Conservation (phyloP, 768 basidiomycete genomes). For the Hericium erinaceus region DNA sequence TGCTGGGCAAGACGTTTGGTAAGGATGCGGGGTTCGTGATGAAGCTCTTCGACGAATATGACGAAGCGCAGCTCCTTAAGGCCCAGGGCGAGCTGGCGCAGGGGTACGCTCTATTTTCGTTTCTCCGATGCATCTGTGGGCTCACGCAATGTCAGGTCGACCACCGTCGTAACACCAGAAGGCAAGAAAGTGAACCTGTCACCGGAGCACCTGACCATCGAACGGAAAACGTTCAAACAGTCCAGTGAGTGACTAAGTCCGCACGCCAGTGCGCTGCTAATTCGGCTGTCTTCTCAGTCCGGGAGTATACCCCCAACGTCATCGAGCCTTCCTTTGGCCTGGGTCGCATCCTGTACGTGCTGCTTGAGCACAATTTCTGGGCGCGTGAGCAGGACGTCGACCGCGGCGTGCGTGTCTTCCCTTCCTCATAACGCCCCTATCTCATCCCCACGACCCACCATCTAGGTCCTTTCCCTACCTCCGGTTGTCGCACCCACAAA, state of each 20-base stretch:
- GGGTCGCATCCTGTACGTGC: constrained; percentile 87
- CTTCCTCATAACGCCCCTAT: not conserved
- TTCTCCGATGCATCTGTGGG: constrained; percentile 6
- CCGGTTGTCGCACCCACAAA: constrained; percentile 90
- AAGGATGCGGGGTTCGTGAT: constrained; percentile 64
- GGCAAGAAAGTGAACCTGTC: constrained; percentile 65
- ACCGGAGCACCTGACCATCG: constrained; percentile 65
- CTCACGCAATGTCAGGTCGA: constrained; percentile 29
- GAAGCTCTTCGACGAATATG: constrained; percentile 54
- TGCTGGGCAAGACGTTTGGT: constrained; percentile 82
- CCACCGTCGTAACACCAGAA: constrained; percentile 47
- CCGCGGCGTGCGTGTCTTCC: constrained; percentile 56
- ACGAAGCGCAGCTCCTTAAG: constrained; percentile 52
- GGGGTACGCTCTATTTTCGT: constrained; percentile 41
- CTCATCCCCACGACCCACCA: constrained; percentile 7
- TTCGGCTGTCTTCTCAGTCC: constrained; percentile 40
- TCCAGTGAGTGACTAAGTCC: constrained; percentile 37
- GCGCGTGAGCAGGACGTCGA: constrained; percentile 85
- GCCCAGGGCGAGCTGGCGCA: constrained; percentile 65
- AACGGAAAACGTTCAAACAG: constrained; percentile 81
- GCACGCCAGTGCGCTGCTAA: constrained; percentile 9
- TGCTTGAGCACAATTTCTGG: constrained; percentile 97
- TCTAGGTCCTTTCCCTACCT: constrained; percentile 83
- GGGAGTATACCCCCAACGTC: constrained; percentile 95
- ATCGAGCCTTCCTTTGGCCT: constrained; percentile 98